phyloP scores from a whole-genome alignment of 176 grass and related monocot species.

The Oryza punctata region DNA sequence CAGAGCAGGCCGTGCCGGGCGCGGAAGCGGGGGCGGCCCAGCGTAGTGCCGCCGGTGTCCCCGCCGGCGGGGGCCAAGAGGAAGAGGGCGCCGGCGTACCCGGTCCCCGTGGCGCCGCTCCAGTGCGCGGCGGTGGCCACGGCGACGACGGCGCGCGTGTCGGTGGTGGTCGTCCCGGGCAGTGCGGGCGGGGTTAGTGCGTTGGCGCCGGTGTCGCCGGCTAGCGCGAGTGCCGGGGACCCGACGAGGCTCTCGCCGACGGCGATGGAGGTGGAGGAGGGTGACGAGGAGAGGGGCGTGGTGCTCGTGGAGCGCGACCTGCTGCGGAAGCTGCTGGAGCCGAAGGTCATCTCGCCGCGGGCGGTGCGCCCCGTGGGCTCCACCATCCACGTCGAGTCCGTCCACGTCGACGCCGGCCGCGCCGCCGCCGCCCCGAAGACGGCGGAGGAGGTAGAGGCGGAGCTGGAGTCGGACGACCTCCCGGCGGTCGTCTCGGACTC shows the following conservation, averaged over 20 bases:
- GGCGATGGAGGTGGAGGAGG: not conserved
- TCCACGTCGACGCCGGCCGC: not conserved
- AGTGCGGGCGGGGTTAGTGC: constrained; percentile 11
- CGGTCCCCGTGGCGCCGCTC: constrained; percentile 11
- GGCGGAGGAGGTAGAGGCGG: constrained; percentile 61
- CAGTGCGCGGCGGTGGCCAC: constrained; percentile 42
- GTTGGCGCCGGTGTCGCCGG: not conserved
- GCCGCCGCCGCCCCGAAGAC: constrained; percentile 25
- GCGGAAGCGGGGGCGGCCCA: constrained; percentile 60
- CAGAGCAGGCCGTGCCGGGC: constrained; percentile 67
- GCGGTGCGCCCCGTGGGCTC: constrained; percentile 76
- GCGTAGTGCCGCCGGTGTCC: constrained; percentile 20
- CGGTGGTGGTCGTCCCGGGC: constrained; percentile 11
- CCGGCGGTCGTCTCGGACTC: constrained; percentile 80
- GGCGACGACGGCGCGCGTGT: constrained; percentile 27
- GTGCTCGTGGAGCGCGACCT: constrained; percentile 77
- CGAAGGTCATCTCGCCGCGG: constrained; percentile 67
- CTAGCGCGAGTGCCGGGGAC: not conserved
- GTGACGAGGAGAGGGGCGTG: constrained; percentile 1
- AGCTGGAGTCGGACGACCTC: constrained; percentile 66
- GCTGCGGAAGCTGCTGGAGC: constrained; percentile 83
- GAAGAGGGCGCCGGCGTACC: constrained; percentile 42
- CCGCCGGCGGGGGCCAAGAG: constrained; percentile 36
- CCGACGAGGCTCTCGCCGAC: constrained; percentile 37
- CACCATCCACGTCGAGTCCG: constrained; percentile 55